Evolutionary conservation across 441 rosid genomes (phyloP).

Genomic region (Macaranga tanarius): DNA sequence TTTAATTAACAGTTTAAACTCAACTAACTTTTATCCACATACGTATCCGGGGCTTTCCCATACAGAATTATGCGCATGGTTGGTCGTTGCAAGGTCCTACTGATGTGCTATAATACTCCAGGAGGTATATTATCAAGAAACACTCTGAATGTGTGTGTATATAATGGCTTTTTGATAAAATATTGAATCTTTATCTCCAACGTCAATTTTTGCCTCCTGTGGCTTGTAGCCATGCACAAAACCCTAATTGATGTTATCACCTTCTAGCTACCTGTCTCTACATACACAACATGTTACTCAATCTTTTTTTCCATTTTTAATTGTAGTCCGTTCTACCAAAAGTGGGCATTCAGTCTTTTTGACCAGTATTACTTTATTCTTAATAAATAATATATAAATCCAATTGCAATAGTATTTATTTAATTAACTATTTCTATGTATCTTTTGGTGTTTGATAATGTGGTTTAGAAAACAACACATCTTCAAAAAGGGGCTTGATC

Average conservation of each 20-base stretch:
- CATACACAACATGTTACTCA: not conserved
- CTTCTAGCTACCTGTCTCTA: not conserved
- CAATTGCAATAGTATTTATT: not conserved
- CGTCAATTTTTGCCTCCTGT: not conserved
- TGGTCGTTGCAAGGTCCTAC: too few species aligned
- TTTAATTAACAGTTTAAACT: too few species aligned
- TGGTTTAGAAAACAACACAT: constrained; percentile 5
- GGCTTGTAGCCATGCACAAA: constrained; percentile 8
- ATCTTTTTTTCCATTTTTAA: not conserved
- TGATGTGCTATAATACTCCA: too few species aligned
- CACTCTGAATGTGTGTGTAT: too few species aligned
- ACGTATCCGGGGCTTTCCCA: too few species aligned
- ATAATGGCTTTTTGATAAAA: too few species aligned
- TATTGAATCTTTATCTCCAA: not conserved
- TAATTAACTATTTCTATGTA: not conserved
- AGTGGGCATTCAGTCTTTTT: not conserved
- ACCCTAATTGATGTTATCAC: not conserved
- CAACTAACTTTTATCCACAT: too few species aligned
- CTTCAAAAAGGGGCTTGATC: constrained; percentile 15
- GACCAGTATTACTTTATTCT: not conserved
- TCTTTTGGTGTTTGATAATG: not conserved
- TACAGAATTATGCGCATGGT: too few species aligned
- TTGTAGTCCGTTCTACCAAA: not conserved
- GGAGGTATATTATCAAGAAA: too few species aligned
- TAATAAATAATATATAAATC: not conserved